These are phyloP conservation scores for Collybia sordida DNA, from an alignment of 768 basidiomycete genomes.

Conservation along the genomic window DNA sequence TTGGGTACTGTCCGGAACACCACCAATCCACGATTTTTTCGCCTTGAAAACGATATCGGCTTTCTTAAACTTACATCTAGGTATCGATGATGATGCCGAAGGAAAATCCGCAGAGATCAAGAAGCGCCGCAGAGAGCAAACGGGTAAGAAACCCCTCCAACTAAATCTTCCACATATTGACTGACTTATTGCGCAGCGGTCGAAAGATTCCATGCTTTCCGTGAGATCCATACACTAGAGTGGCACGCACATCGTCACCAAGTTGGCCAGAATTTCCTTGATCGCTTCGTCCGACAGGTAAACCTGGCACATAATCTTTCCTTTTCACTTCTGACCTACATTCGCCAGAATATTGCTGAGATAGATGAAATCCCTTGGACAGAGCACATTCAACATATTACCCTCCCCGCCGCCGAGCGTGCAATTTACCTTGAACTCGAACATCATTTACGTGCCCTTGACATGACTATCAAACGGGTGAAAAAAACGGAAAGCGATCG, in stretches of 20 bases:
- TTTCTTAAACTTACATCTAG: constrained; percentile 87
- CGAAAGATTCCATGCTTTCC: constrained; percentile 95
- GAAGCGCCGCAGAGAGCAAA: constrained; percentile 81
- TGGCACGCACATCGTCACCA: constrained; percentile 90
- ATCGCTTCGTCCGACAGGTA: constrained; percentile 85
- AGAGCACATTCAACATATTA: constrained; percentile 58
- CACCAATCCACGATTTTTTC: constrained; percentile 88
- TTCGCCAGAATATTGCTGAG: constrained; percentile 83
- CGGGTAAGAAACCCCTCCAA: constrained; percentile 47
- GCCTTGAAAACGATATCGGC: constrained; percentile 89
- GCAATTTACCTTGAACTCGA: constrained; percentile 95
- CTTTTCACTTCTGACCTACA: constrained; percentile 6
- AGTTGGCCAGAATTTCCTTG: constrained; percentile 78
- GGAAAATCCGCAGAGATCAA: constrained; percentile 73
- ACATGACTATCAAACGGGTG: constrained; percentile 74
- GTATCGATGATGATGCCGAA: constrained; percentile 87
- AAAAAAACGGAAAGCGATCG: constrained; percentile 79
- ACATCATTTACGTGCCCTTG: constrained; percentile 87
- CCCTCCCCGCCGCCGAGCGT: constrained; percentile 88
- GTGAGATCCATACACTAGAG: constrained; percentile 86
- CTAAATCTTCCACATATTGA: constrained; percentile 6
- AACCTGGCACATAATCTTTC: constrained; percentile 14
- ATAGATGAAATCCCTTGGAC: constrained; percentile 92
- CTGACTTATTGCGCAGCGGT: constrained; percentile 50
- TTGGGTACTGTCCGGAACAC: constrained; percentile 98